Base-by-base conservation (phyloP, 2,329 filamentous ascomycete genomes). In the Pseudocercospora eumusae region DNA sequence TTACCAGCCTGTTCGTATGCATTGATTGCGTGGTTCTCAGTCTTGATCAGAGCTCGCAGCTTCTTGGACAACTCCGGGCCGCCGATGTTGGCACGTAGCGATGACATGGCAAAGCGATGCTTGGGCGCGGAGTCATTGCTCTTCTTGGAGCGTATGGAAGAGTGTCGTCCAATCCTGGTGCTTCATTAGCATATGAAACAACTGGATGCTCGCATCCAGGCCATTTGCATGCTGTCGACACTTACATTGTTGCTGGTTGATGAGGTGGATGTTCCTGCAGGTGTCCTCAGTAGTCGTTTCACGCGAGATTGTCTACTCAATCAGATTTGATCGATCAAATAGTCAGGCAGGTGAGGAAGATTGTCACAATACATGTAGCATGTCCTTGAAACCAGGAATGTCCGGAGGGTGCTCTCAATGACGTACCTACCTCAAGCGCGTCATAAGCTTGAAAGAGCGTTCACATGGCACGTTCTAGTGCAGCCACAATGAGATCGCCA, bases 41-140 rank as follows among this genome's bases (percentile, higher is more conserved):
- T 91, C 81, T 99, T 99, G 82, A 98, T 96, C 64, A 99, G 84
- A 70, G 89, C 89, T 83, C 88, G 96, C 56, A 99, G 87, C 75
- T 89, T 91, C 77, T 91, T 92, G 71, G 91, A 92, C 27, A 97
- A 85, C 76, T 97, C 92, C 4, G 93, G 91, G 75, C 96, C 92
- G 53, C 60, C 70, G 89, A 85, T 54, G 53, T 88, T 86, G 60
- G 92, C 92, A 56, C 93, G 91, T 59, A 99, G 86, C 20, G 92
- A 95, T 67, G 86, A 87, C 80, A 98, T 89, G 62, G 88, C 90
- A 81, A 98, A 96, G 73, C 87, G 88, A 75, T 90, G 87, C 71
- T 84, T 87, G 79, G 70, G 53, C 73, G 68, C 75, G 74, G 71
- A 72, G 62, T 79, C 76, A 33, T 60, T 61, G 60, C 77, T 78